Evolutionary conservation across 768 basidiomycete genomes (phyloP), one percentile per base, ranked within the genome.

Genomic region (Lentinus tigrinus): DNA sequence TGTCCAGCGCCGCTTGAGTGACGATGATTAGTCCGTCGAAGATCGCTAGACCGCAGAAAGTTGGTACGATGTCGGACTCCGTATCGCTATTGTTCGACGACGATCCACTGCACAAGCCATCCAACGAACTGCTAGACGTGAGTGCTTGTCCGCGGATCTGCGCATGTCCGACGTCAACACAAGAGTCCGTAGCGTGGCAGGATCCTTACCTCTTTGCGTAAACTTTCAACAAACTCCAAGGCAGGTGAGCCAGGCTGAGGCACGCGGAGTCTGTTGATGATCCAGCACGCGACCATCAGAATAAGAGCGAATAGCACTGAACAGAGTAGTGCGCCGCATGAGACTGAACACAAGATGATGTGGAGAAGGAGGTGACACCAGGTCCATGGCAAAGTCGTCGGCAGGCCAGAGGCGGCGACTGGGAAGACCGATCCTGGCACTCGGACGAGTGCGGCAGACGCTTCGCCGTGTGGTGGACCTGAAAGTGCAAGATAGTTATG

Each of bases 231-330:
- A 4, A 52, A 47, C 11, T 52, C 42, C 16, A 40, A 16, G 14
- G 44, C 49, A 14, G 44, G 10, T 8, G 44, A 60, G 8, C 38
- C 9, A 23, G 54, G 49, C 19, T 39, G 54, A 17, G 44, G 49
- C 2, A 60, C 44, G 7, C 59, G 54, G 37, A 60, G 39, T 36
- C 36, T 55, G 44, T 27, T 16, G 26, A 40, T 19, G 3, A 56
- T 28, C 3, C 26, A 56, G 23, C 53, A 56, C 8, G 3, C 37
- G 17, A 26, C 21, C 43, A 49, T 38, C 27, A 60, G 36, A 21
- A 56, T 21, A 28, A 39, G 38, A 6, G 52, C 27, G 28, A 46
- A 28, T 0, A 52, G 27, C n/a, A n/a, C n/a, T n/a, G n/a, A n/a
- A 6, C 52, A 21, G 14, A 60, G 31, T 6, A 52, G 31, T 31